A percentile compares a stretch with the other conserved stretches of the same genome.
Conservation (phyloP, 768 basidiomycete genomes). For the Leccinum boreale region DNA sequence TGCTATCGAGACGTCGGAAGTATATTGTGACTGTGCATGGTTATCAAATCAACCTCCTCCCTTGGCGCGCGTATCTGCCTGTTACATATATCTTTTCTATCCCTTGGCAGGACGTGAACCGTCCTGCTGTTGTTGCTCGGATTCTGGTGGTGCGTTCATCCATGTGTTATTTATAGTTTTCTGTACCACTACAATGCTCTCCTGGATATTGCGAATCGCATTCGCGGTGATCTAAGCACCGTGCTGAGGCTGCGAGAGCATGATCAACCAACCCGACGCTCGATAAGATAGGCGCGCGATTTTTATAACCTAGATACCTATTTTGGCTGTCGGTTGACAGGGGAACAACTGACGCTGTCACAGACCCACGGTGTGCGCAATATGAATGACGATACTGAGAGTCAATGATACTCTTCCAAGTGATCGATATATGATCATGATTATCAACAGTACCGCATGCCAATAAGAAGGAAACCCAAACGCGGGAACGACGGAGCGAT, state of each 20-base stretch:
- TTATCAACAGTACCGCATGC: constrained; percentile 15
- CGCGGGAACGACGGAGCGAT: background rate
- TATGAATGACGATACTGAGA: constrained; percentile 3
- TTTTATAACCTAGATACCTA: constrained; percentile 6
- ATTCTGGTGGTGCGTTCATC: constrained; percentile 23
- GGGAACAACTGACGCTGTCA: background rate
- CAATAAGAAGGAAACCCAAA: constrained; percentile 4
- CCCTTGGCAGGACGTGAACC: constrained; percentile 23
- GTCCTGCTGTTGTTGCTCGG: constrained; percentile 24
- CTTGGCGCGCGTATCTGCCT: constrained; percentile 15
- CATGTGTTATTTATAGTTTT: constrained; percentile 36
- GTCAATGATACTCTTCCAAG: constrained; percentile 8
- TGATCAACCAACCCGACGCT: background rate
- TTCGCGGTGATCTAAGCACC: constrained; percentile 5
- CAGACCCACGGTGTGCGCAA: background rate
- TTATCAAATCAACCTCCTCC: constrained; percentile 13
- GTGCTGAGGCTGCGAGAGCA: background rate
- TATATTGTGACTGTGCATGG: constrained; percentile 28
- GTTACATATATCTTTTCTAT: constrained; percentile 30
- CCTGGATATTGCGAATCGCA: constrained; percentile 16
- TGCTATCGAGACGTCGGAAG: constrained; percentile 28
- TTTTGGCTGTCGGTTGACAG: background rate
- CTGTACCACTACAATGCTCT: constrained; percentile 31
- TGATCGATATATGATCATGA: constrained; percentile 9
- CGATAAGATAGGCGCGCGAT: constrained; percentile 16